phyloP scores from a whole-genome alignment of 805 yeast species.

The Sungouiella thailandica region DNA sequence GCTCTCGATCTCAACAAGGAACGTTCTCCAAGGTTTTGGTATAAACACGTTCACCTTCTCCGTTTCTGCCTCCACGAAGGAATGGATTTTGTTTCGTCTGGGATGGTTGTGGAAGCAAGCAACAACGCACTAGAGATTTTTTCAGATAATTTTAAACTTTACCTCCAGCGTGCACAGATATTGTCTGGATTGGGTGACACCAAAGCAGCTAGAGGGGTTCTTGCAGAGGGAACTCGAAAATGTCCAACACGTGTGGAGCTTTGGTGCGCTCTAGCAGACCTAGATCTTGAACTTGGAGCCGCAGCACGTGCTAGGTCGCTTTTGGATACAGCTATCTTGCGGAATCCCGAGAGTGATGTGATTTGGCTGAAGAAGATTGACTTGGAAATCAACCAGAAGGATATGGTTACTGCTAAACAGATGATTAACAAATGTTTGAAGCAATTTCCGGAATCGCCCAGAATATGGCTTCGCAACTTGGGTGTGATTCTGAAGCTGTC shows the following conservation, averaged over 20 bases:
- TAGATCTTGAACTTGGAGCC: constrained; percentile 38
- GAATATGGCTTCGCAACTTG: constrained; percentile 64
- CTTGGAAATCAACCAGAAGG: constrained; percentile 51
- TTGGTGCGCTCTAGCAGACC: constrained; percentile 50
- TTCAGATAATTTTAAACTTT: constrained; percentile 49
- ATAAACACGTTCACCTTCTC: constrained; percentile 51
- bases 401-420: constrained; percentile 47
- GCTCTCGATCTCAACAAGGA: constrained; percentile 12
- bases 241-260: constrained; percentile 42
- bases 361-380: constrained; percentile 56
- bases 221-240: constrained; percentile 43
- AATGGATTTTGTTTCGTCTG: constrained; percentile 5
- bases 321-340: constrained; percentile 60
- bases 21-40: constrained; percentile 50
- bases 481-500: constrained; percentile 42
- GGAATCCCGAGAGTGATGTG: constrained; percentile 43
- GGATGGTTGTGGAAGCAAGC: constrained; percentile 21
- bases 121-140: constrained; percentile 45
- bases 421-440: constrained; percentile 56
- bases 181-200: constrained; percentile 26
- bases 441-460: constrained; percentile 51
- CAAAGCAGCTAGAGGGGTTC: constrained; percentile 43
- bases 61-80: constrained; percentile 30
- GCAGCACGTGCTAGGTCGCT: constrained; percentile 63
- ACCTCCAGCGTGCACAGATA: constrained; percentile 58